phyloP scores from a whole-genome alignment of 1,284 basidiomycete species.

The Leccinum subspadiceum region DNA sequence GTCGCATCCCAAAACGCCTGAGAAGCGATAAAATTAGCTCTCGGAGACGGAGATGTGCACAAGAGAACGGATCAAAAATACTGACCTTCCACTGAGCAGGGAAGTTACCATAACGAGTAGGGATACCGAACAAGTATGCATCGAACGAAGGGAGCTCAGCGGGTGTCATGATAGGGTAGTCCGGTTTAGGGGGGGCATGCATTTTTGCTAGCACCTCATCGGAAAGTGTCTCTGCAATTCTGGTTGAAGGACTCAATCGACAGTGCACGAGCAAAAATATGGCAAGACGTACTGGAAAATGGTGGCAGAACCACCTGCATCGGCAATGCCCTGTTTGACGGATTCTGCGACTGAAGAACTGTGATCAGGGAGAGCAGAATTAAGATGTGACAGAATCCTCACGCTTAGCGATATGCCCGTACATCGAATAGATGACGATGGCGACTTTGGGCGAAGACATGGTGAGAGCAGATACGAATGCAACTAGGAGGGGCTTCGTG shows the following conservation, averaged over 20 bases:
- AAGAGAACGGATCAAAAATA: not conserved
- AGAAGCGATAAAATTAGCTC: constrained; percentile 7
- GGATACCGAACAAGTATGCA: constrained; percentile 43
- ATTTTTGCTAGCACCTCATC: constrained; percentile 55
- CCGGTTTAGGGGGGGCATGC: constrained; percentile 45
- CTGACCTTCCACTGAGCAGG: constrained; percentile 37
- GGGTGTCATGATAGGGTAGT: constrained; percentile 49
- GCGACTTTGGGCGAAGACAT: constrained; percentile 39
- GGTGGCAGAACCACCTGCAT: constrained; percentile 46
- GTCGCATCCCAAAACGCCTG: constrained; percentile 51
- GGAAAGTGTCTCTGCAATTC: constrained; percentile 56
- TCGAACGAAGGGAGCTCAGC: constrained; percentile 42
- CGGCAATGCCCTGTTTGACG: constrained; percentile 46
- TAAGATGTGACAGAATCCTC: constrained; percentile 6
- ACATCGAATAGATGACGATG: constrained; percentile 50
- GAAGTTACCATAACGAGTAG: constrained; percentile 46
- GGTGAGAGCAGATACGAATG: not conserved
- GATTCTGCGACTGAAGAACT: constrained; percentile 44
- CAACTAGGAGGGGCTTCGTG: not conserved
- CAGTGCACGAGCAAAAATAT: not conserved
- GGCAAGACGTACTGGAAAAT: constrained; percentile 39
- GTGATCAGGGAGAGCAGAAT: not conserved
- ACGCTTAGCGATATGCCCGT: constrained; percentile 47
- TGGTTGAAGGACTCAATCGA: constrained; percentile 3
- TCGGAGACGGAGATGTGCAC: not conserved